Evolutionary conservation across 305 asterid species (phyloP).

Genomic region (Rubia tinctorum): DNA sequence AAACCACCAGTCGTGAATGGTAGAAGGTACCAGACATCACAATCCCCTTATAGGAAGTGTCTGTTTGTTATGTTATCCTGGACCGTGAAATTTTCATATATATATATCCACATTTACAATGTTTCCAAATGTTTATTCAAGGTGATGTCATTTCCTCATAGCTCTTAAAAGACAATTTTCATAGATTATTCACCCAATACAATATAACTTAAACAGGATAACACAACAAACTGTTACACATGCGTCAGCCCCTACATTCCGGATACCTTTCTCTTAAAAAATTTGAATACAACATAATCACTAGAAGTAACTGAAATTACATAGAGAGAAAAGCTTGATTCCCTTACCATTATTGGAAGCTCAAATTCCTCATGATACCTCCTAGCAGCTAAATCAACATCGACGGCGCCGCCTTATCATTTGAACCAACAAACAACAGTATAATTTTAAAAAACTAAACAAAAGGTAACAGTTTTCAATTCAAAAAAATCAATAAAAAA

Average conservation of each 20-base stretch:
- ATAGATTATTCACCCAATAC: not conserved
- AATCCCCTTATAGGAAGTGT: not conserved
- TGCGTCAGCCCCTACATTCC: not conserved
- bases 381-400: constrained; percentile 62
- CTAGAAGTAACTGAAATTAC: not conserved
- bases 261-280: not conserved
- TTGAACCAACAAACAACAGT: not conserved
- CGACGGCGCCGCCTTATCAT: constrained; percentile 67
- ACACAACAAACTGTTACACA: not conserved
- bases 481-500: not conserved
- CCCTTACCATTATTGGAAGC: constrained; percentile 64
- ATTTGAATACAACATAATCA: not conserved
- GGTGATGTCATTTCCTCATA: not conserved
- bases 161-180: not conserved
- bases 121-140: not conserved
- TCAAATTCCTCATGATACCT: constrained; percentile 53
- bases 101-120: not conserved
- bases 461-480: not conserved
- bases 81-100: not conserved
- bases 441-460: not conserved
- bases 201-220: not conserved
- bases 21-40: not conserved
- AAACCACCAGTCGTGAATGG: not conserved
- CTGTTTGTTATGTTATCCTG: not conserved
- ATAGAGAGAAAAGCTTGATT: not conserved